Conservation (phyloP, 2,329 filamentous ascomycete species). For the Fusarium begoniae region DNA sequence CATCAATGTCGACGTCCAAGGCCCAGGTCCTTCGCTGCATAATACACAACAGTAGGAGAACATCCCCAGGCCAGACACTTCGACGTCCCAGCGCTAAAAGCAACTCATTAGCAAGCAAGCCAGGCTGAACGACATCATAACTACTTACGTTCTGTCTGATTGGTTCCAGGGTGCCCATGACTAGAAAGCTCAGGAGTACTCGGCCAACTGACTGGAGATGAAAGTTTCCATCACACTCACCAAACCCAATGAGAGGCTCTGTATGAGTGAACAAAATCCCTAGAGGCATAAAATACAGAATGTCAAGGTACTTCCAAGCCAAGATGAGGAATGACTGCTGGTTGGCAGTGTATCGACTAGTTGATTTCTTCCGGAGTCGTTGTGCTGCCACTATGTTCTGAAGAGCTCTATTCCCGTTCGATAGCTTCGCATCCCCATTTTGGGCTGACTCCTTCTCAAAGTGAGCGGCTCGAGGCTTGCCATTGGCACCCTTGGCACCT, state of each 20-base stretch:
- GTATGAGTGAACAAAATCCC: constrained; percentile 5
- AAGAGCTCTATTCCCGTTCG: neutral
- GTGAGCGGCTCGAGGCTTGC: neutral
- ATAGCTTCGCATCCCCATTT: neutral
- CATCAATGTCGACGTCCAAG: neutral
- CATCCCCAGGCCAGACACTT: constrained; percentile 30
- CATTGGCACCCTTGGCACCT: neutral
- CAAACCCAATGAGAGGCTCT: neutral
- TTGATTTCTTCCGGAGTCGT: neutral
- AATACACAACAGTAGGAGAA: constrained; percentile 6
- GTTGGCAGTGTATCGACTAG: neutral
- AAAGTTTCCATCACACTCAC: neutral
- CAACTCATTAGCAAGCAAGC: neutral
- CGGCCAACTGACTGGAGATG: constrained; percentile 6
- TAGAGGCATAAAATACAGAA: constrained; percentile 6
- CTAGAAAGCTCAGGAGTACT: constrained; percentile 28
- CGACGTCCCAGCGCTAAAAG: constrained; percentile 30
- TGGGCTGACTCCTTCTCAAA: neutral
- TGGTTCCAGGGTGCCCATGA: constrained; percentile 38
- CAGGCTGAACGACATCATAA: neutral
- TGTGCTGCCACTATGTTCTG: neutral
- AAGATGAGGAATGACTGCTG: neutral
- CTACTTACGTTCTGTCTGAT: constrained; percentile 32
- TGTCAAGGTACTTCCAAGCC: neutral
- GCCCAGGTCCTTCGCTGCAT: constrained; percentile 5